phyloP scores from a whole-genome alignment of 805 yeast species.

The Pichia eremophila region DNA sequence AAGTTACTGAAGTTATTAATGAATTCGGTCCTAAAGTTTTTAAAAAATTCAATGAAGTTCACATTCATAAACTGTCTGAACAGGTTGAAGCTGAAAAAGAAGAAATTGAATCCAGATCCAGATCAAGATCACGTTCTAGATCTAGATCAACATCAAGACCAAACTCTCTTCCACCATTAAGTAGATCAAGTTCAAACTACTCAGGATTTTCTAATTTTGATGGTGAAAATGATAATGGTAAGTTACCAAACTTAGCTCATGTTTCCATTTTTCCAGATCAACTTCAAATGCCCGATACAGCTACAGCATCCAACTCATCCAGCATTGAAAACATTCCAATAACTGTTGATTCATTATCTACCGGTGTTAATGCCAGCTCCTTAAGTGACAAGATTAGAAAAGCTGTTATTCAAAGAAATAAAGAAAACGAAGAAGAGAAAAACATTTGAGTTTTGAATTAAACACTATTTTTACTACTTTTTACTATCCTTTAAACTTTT shows the following conservation, averaged over 20 bases:
- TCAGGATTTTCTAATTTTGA: slow-evolving; percentile 23
- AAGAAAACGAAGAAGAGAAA: slow-evolving; percentile 9
- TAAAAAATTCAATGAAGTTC: slow-evolving; percentile 50
- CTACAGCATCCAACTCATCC: slow-evolving; percentile 5
- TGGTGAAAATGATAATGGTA: slow-evolving; percentile 10
- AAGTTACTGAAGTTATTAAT: slow-evolving; percentile 74
- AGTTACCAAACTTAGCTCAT: slow-evolving; percentile 22
- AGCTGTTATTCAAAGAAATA: slow-evolving; percentile 20
- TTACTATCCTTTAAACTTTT: no score
- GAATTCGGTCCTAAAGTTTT: slow-evolving; percentile 76
- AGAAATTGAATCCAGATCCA: slow-evolving; percentile 14
- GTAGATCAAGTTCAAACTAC: slow-evolving; percentile 15
- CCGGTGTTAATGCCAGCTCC: slow-evolving; percentile 3
- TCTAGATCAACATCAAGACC: slow-evolving; percentile 8
- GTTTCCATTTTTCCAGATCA: slow-evolving; percentile 28
- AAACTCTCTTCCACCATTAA: slow-evolving; percentile 3
- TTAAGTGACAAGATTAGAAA: slow-evolving; percentile 14
- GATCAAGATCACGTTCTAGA: slow-evolving; percentile 11
- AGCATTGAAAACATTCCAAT: background rate
- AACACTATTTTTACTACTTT: background rate
- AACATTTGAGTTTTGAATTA: no score
- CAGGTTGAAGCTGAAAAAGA: slow-evolving; percentile 18
- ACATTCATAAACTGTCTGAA: slow-evolving; percentile 11
- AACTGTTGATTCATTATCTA: background rate
- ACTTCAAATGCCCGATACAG: slow-evolving; percentile 15